Conservation (phyloP, 768 basidiomycete species). For the Naganishia vishniacii region DNA sequence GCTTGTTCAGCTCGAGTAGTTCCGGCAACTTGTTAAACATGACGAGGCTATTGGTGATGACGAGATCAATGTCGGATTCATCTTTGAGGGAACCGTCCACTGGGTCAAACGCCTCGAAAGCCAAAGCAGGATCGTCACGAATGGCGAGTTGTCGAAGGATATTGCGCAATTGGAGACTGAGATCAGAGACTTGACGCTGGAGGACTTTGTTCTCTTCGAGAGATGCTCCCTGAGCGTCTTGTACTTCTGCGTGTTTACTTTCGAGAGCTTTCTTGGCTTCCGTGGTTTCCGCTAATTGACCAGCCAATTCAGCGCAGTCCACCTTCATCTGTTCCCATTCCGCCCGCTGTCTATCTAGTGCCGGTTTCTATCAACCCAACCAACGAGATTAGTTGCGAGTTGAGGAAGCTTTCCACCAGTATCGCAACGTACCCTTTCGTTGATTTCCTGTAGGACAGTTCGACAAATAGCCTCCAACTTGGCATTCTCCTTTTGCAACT, state of each 20-base stretch:
- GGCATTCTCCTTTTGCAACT: conserved; percentile 20
- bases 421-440: conserved; percentile 65
- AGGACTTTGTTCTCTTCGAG: conserved; percentile 73
- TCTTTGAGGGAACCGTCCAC: conserved; percentile 41
- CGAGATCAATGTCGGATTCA: conserved; percentile 47
- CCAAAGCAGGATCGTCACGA: conserved; percentile 75
- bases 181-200: conserved; percentile 70
- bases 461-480: conserved; percentile 20
- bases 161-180: conserved; percentile 74
- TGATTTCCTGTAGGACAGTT: conserved; percentile 59
- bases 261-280: conserved; percentile 19
- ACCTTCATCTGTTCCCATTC: conserved; percentile 57
- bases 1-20: conserved; percentile 89
- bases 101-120: conserved; percentile 58
- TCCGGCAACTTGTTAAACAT: conserved; percentile 71
- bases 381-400: too few relatives aligned
- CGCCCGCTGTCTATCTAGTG: conserved; percentile 77
- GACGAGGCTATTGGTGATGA: conserved; percentile 84
- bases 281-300: conserved; percentile 18
- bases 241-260: conserved; percentile 39
- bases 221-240: conserved; percentile 84
- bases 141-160: conserved; percentile 74
- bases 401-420: not conserved
- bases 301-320: conserved; percentile 41
- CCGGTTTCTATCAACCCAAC: conserved; percentile 70